Conservation (phyloP, 345 rosid species). For the Viola odorata region DNA sequence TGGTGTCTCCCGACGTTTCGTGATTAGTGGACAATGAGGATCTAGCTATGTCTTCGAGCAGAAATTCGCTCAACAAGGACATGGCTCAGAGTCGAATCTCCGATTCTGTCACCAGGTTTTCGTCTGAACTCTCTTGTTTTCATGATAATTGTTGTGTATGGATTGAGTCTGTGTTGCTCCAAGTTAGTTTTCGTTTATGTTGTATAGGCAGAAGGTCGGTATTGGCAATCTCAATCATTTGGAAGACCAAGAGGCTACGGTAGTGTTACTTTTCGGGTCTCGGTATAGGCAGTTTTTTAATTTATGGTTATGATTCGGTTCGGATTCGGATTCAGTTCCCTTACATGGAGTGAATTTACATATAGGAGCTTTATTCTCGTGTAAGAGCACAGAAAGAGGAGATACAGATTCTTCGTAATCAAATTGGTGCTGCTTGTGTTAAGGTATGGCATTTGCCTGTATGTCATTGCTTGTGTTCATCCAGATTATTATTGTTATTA, state of each 20-base stretch:
- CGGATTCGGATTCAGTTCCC: constrained; percentile 8
- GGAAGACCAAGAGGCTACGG: constrained; percentile 68
- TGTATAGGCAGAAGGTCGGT: constrained; percentile 35
- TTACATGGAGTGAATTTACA: constrained; percentile 16
- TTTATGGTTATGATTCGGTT: constrained; percentile 8
- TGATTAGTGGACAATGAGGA: too few relatives aligned
- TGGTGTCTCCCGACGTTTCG: too few relatives aligned
- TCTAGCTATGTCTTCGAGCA: constrained; percentile 33
- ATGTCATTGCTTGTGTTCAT: constrained; percentile 5
- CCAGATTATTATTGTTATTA: neutral
- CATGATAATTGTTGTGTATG: too few relatives aligned
- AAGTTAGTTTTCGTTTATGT: constrained; percentile 14
- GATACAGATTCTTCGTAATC: constrained; percentile 71
- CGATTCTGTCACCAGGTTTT: constrained; percentile 32
- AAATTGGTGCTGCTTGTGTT: constrained; percentile 60
- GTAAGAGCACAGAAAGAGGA: constrained; percentile 63
- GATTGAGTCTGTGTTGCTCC: neutral
- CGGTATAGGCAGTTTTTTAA: constrained; percentile 7
- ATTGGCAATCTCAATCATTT: constrained; percentile 33
- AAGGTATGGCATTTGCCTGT: constrained; percentile 42
- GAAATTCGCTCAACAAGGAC: constrained; percentile 17
- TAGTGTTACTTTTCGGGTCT: constrained; percentile 20
- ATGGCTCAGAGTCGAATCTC: constrained; percentile 23
- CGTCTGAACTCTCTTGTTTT: neutral
- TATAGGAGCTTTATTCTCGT: constrained; percentile 58